phyloP scores from a whole-genome alignment of 345 rosid genomes.

The Citrus maxima region DNA sequence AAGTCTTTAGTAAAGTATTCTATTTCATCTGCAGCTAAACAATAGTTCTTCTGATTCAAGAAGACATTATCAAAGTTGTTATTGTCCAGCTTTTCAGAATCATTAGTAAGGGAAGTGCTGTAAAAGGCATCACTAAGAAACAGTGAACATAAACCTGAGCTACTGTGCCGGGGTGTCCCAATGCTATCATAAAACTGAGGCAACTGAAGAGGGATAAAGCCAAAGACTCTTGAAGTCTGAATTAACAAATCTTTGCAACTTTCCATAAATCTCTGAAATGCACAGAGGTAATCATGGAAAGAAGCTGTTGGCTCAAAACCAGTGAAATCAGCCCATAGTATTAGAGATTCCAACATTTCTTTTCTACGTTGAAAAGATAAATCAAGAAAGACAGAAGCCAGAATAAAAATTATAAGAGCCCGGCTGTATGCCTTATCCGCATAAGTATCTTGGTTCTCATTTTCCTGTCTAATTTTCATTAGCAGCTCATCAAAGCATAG shows the following conservation, averaged over 20 bases:
- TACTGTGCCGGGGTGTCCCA: constrained; percentile 20
- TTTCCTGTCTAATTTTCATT: constrained; percentile 37
- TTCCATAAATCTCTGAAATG: constrained; percentile 55
- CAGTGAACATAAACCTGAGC: constrained; percentile 29
- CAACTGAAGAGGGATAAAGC: constrained; percentile 43
- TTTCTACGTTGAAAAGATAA: constrained; percentile 49
- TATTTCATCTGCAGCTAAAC: constrained; percentile 45
- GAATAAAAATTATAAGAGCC: constrained; percentile 52
- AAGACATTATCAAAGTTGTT: constrained; percentile 18
- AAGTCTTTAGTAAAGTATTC: constrained; percentile 49
- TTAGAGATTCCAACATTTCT: constrained; percentile 53
- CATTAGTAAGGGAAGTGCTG: constrained; percentile 24
- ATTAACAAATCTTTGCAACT: constrained; percentile 54
- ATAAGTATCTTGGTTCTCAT: constrained; percentile 33
- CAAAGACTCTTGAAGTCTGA: constrained; percentile 36
- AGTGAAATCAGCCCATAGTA: constrained; percentile 59
- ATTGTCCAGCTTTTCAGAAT: constrained; percentile 31
- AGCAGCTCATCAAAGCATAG: constrained; percentile 74
- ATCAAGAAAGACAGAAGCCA: constrained; percentile 62
- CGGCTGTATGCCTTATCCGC: constrained; percentile 33
- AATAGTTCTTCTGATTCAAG: constrained; percentile 18
- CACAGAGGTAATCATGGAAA: constrained; percentile 67
- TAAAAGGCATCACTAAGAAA: constrained; percentile 45
- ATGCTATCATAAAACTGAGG: constrained; percentile 22
- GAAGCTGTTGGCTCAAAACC: constrained; percentile 54